A percentile compares a stretch with the other conserved stretches of the same genome.
Conservation (phyloP, 1,284 basidiomycete species). For the Phaffia rhodozyma region DNA sequence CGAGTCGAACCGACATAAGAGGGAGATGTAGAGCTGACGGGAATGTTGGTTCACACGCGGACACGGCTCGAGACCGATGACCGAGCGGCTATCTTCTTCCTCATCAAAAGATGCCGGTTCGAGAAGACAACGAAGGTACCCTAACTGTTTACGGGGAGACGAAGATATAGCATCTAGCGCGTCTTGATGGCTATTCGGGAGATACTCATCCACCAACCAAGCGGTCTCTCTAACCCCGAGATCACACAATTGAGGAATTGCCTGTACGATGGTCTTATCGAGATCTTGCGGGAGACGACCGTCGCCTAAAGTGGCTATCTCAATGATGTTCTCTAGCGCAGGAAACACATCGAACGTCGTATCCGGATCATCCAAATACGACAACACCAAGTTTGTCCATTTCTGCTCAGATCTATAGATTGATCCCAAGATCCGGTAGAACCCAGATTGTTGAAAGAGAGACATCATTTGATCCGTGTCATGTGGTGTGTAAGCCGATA, state of each 20-base stretch:
- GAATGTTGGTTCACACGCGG: slow-evolving; percentile 42
- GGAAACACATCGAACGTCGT: slow-evolving; percentile 52
- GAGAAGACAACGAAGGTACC: slow-evolving; percentile 45
- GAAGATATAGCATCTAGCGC: slow-evolving; percentile 50
- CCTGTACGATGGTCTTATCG: slow-evolving; percentile 41
- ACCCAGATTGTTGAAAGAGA: slow-evolving; percentile 70
- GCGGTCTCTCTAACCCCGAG: slow-evolving; percentile 56
- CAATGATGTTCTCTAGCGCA: slow-evolving; percentile 51
- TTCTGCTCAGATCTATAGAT: slow-evolving; percentile 62
- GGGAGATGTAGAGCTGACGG: slow-evolving; percentile 52
- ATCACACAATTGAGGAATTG: slow-evolving; percentile 53
- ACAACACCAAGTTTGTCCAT: slow-evolving; percentile 62
- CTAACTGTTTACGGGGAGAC: slow-evolving; percentile 49
- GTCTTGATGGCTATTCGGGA: slow-evolving; percentile 51
- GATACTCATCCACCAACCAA: slow-evolving; percentile 55
- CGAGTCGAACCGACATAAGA: slow-evolving; percentile 63
- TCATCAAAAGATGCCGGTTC: slow-evolving; percentile 45
- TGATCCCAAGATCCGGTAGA: slow-evolving; percentile 75
- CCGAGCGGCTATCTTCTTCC: slow-evolving; percentile 16
- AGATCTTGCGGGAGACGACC: slow-evolving; percentile 41
- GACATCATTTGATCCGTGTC: slow-evolving; percentile 55
- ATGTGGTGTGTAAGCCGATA: slow-evolving; percentile 79
- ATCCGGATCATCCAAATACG: slow-evolving; percentile 64
- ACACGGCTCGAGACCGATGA: slow-evolving; percentile 24
- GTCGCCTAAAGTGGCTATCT: slow-evolving; percentile 35